Percentiles rank a stretch among this genome's conserved stretches.
These are phyloP conservation scores for Coemansia sp. DNA, from an alignment of 192 early-diverging fungal species.

Conservation along the genomic window DNA sequence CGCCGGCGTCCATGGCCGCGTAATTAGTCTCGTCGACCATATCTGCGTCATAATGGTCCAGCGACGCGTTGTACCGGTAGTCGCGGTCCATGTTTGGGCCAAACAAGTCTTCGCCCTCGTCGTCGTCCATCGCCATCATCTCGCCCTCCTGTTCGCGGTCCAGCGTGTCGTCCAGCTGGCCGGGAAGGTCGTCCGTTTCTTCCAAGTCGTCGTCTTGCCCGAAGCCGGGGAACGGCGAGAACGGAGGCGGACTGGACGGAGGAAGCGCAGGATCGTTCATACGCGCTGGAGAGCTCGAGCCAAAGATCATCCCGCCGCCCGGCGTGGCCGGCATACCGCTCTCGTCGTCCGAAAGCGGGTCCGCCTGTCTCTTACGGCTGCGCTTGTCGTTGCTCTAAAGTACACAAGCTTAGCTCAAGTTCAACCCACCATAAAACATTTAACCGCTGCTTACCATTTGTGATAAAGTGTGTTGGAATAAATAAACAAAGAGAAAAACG, in stretches of 20 bases:
- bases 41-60: slow-evolving; percentile 80
- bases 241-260: slow-evolving; percentile 49
- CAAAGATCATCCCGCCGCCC: slow-evolving; percentile 48
- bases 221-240: slow-evolving; percentile 36
- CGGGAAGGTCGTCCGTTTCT: slow-evolving; percentile 28
- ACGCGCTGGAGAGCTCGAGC: slow-evolving; percentile 41
- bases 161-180: slow-evolving; percentile 21
- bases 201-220: slow-evolving; percentile 14
- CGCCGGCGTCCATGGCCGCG: slow-evolving; percentile 67
- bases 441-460: background rate
- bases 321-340: slow-evolving; percentile 38
- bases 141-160: slow-evolving; percentile 46
- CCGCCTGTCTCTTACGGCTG: slow-evolving; percentile 46
- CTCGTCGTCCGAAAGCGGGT: slow-evolving; percentile 33
- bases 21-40: slow-evolving; percentile 84
- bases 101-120: slow-evolving; percentile 92
- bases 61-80: slow-evolving; percentile 67
- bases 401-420: background rate
- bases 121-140: slow-evolving; percentile 46
- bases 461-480: background rate
- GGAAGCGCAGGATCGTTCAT: slow-evolving; percentile 27
- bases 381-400: slow-evolving; percentile 3
- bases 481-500: slow-evolving; percentile 6
- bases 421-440: background rate
- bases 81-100: slow-evolving; percentile 83